Evolutionary conservation across 2,329 filamentous ascomycete genomes (phyloP).

Genomic region (Monilinia aucupariae): DNA sequence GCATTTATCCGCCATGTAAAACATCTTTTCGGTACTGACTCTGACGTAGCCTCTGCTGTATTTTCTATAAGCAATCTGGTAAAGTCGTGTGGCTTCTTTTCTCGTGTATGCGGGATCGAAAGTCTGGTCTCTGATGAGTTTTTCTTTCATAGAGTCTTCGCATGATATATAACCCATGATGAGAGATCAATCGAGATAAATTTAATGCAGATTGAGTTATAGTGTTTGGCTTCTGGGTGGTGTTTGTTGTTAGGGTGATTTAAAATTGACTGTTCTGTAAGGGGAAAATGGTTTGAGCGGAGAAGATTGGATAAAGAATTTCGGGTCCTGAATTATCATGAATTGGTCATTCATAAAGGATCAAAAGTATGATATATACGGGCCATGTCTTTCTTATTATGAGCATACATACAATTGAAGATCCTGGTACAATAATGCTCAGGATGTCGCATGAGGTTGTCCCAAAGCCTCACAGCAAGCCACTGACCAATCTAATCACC

Average conservation of each 20-base stretch:
- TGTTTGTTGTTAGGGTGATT: neutral
- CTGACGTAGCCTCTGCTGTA: conserved; percentile 1
- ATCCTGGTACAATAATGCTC: neutral
- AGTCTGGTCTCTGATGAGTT: neutral
- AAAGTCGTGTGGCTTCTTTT: neutral
- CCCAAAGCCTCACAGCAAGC: neutral
- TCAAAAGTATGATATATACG: neutral
- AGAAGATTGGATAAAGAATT: neutral
- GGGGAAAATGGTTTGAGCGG: neutral
- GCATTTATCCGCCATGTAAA: conserved; percentile 3
- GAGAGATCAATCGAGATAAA: neutral
- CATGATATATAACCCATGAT: conserved; percentile 5
- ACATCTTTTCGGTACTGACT: neutral
- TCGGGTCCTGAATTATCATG: neutral
- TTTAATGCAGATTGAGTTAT: neutral
- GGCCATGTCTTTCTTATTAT: neutral
- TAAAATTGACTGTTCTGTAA: neutral
- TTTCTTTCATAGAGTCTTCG: neutral
- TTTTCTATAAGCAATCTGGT: neutral
- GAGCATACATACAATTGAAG: neutral
- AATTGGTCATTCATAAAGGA: neutral
- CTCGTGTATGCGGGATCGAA: neutral
- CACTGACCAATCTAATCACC: neutral
- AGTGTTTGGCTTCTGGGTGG: neutral
- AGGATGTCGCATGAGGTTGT: neutral